A percentile compares a stretch with the other conserved stretches of the same genome.
Evolutionary conservation across 345 rosid species (phyloP).

Genomic region (Lepidium sativum): DNA sequence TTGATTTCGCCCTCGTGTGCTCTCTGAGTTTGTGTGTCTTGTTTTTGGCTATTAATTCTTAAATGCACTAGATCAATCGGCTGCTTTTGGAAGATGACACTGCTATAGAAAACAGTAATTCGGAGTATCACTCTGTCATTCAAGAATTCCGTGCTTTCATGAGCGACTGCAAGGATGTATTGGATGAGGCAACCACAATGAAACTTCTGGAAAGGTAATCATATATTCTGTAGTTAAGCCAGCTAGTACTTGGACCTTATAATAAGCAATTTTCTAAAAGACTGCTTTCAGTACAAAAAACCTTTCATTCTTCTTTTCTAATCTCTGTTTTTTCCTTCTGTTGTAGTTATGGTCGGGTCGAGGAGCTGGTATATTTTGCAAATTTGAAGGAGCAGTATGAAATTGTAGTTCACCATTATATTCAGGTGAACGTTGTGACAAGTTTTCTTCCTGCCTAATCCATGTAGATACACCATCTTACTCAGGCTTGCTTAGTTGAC

Average conservation of each 20-base stretch:
- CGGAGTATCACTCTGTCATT: conserved; percentile 76
- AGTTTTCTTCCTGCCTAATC: conserved; percentile 12
- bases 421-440: conserved; percentile 53
- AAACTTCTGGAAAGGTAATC: conserved; percentile 84
- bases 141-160: conserved; percentile 92
- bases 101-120: conserved; percentile 69
- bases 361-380: conserved; percentile 95
- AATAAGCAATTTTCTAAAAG: neutral
- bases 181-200: conserved; percentile 99
- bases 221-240: neutral
- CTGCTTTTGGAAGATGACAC: conserved; percentile 91
- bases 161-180: conserved; percentile 88
- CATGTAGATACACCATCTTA: neutral
- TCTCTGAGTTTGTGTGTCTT: neutral
- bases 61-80: conserved; percentile 59
- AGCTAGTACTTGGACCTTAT: neutral
- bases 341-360: conserved; percentile 92
- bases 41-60: neutral
- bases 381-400: conserved; percentile 88
- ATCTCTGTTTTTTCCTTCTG: conserved; percentile 20
- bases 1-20: neutral
- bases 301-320: neutral
- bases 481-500: conserved; percentile 9
- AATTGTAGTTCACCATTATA: conserved; percentile 78
- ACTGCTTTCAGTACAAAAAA: neutral